Percentiles rank a stretch among this genome's conserved stretches.
Evolutionary conservation across 495 filamentous ascomycete species (phyloP).

Genomic region (Neurospora pannonica): DNA sequence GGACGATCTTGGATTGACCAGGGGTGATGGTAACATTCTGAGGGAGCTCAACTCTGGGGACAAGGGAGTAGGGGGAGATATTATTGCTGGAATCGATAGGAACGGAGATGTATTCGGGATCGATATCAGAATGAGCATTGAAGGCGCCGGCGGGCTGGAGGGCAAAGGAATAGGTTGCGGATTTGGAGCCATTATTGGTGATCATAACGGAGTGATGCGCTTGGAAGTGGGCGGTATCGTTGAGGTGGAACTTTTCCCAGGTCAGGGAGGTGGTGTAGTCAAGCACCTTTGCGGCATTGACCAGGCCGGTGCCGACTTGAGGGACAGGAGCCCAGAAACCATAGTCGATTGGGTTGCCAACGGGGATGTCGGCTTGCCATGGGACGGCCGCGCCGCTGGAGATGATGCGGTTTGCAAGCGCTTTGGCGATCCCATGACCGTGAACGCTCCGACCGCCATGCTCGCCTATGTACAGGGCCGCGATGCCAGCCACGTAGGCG

Average conservation of each 20-base stretch:
- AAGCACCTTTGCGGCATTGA: conserved; percentile 35
- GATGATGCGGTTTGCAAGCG: conserved; percentile 28
- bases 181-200: conserved; percentile 28
- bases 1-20: conserved; percentile 16
- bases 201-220: conserved; percentile 26
- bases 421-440: conserved; percentile 25
- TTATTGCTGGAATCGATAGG: neutral
- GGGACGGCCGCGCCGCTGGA: conserved; percentile 29
- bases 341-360: conserved; percentile 15
- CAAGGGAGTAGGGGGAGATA: conserved; percentile 4
- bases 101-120: conserved; percentile 1
- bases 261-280: conserved; percentile 28
- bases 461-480: conserved; percentile 32
- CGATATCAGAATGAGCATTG: neutral
- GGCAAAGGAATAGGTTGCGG: conserved; percentile 26
- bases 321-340: conserved; percentile 28
- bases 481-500: conserved; percentile 40
- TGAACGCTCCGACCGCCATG: conserved; percentile 24
- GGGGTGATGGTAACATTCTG: conserved; percentile 5
- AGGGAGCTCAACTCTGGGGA: conserved; percentile 4
- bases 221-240: conserved; percentile 33
- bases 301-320: conserved; percentile 38
- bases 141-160: conserved; percentile 14
- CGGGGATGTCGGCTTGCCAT: conserved; percentile 30
- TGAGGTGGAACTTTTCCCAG: conserved; percentile 31